Evolutionary conservation across 441 rosid species (phyloP), one percentile per base, ranked within the genome.

Genomic region (Codiaeum variegatum): DNA sequence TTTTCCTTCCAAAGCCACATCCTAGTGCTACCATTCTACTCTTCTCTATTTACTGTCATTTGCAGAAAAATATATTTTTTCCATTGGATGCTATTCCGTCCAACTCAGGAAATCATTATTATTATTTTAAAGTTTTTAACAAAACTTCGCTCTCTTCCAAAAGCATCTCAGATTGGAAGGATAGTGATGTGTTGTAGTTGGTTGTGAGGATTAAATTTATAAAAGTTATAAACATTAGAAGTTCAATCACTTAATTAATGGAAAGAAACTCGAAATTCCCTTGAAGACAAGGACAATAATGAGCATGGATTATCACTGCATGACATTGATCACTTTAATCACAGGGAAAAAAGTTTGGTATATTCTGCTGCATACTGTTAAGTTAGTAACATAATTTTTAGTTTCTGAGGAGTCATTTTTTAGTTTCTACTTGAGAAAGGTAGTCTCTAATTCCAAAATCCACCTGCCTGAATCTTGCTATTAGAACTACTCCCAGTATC

Each of bases 261-360:
- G 13, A 3, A 11, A 40, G 12, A 5, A 36, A 36, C 38, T 9
- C 2, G 44, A 40, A 40, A 40, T 40, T 9, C 13, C 44, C 44
- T 11, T 40, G 44, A 40, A 40, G 44, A 40, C 44, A 36, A 36
- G 44, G 44, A 11, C 44, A 40, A 40, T 1, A 40, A 24, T 63
- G 51, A 38, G 67, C 21, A 63, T 36, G 67, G 9, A 63, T 63
- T 49, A 63, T 26, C 67, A 38, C 49, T 44, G 23, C 16, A 23
- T 36, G 40, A 40, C 18, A 47, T 47, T 47, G n/a, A 1, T 47
- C 18, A 7, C 52, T 47, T 18, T 47, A 47, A 46, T 46, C 51
- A 18, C 5, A 46, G 51, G n/a, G 19, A 38, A 9, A 40, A 11
- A 11, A 9, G 44, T 40, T 40, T 40, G 11, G 13, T 1, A 10